Evolutionary conservation across 2,329 filamentous ascomycete genomes (phyloP).

Genomic region (Ilyonectria sp.): DNA sequence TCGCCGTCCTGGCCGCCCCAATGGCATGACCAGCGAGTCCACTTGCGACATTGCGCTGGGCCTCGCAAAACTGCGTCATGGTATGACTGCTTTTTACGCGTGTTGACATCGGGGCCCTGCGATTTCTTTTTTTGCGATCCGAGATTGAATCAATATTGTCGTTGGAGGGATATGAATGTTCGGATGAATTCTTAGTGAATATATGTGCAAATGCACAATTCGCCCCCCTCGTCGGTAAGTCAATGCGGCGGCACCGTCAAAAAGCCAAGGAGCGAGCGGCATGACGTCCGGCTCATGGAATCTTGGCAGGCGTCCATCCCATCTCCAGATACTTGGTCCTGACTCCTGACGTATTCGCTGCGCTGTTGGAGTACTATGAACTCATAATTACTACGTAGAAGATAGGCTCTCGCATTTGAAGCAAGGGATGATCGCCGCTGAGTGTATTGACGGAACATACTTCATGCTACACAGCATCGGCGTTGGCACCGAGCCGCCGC

Average conservation of each 20-base stretch:
- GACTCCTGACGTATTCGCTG: not conserved
- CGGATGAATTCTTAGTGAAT: not conserved
- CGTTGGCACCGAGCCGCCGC: not conserved
- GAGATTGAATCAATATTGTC: not conserved
- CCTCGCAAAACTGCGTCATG: constrained; percentile 1
- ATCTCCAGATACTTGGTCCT: not conserved
- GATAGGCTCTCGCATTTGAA: not conserved
- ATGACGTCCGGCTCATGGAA: not conserved
- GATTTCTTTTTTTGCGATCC: not conserved
- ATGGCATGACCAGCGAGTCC: constrained; percentile 12
- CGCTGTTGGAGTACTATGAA: not conserved
- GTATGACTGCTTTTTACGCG: not conserved
- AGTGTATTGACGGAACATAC: not conserved
- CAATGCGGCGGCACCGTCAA: not conserved
- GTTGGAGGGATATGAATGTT: not conserved
- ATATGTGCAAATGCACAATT: not conserved
- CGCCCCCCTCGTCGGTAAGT: not conserved
- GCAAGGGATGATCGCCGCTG: not conserved
- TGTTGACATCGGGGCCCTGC: not conserved
- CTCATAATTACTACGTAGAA: no score
- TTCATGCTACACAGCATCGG: not conserved
- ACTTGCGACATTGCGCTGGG: constrained; percentile 24
- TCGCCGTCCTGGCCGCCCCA: not conserved
- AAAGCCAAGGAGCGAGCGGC: not conserved
- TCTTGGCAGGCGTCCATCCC: not conserved